Base-by-base conservation (phyloP, 2,329 filamentous ascomycete species). In the Paecilomyces fulvus region DNA sequence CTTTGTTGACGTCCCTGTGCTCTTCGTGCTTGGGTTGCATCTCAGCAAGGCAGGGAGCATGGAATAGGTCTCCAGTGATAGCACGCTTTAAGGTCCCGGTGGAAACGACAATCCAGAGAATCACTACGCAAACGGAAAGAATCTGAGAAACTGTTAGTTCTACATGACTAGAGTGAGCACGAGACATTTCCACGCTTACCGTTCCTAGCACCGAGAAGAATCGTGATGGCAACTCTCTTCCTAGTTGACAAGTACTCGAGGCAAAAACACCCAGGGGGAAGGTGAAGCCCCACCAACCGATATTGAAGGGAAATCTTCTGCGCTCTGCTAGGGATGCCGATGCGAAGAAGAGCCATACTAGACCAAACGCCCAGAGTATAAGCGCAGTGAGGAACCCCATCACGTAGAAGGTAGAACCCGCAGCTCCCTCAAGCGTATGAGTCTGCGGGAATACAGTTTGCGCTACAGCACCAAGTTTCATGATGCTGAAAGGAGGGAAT, bases 251-350 rank as follows among this genome's bases (percentile, higher is more conserved):
- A 3, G 73, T 75, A 56, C 69, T 75, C 8, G 78, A 68, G 0
- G 82, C 76, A 65, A 79, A 84, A 0, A 83, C 82, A 2, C 82
- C 83, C 1, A 83, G 63, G 0, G 82, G 83, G 60, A 85, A 85
- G 0, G 78, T 82, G 58, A 84, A 84, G 2, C 79, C 80, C 81
- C 80, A 85, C 81, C 82, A 83, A 12, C 82, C 82, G 70, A 84
- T 81, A 63, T 85, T 84, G 67, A 85, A 84, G 0, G 81, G 80
- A 59, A 84, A 81, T 12, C 54, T 66, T 55, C 67, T 67, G 5
- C 62, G 66, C 3, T 64, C 59, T 1, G 63, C 64, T 49, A 75
- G 72, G 1, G 70, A 71, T 0, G 67, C 69, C 1, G 69, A 61
- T 3, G 72, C 73, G 51, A 73, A 72, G 52, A 73, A 72, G 4